Percentiles rank a stretch among this genome's conserved stretches.
Conservation (phyloP, 2,329 filamentous ascomycete genomes). For the Ilyonectria destructans region DNA sequence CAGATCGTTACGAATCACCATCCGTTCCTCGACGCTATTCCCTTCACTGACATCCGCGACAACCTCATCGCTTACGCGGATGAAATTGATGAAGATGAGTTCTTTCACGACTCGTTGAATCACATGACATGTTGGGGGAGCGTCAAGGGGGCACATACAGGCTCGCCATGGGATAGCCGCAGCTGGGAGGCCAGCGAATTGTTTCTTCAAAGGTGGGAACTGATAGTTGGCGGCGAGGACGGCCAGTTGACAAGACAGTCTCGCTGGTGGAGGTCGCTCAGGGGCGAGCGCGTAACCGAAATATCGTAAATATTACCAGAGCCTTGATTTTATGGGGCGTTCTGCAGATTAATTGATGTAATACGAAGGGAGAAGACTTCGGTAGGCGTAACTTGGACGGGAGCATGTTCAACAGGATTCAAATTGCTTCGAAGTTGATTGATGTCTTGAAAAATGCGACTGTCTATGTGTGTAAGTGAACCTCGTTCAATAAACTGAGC, state of each 20-base stretch:
- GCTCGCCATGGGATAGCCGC: constrained; percentile 50
- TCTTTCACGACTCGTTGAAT: constrained; percentile 51
- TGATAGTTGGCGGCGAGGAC: constrained; percentile 49
- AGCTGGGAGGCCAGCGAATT: constrained; percentile 51
- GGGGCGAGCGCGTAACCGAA: constrained; percentile 47
- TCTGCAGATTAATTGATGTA: background rate
- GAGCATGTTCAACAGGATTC: background rate
- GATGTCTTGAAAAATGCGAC: constrained; percentile 31
- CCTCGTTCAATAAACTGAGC: constrained; percentile 25
- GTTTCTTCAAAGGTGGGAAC: constrained; percentile 50
- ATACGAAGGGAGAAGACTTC: no score
- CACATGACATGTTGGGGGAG: constrained; percentile 51
- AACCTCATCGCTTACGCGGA: constrained; percentile 45
- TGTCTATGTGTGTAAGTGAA: constrained; percentile 40
- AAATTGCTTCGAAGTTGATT: constrained; percentile 16
- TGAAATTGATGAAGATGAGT: constrained; percentile 49
- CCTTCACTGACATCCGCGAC: constrained; percentile 48
- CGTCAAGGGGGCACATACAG: constrained; percentile 44
- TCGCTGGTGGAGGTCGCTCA: constrained; percentile 49
- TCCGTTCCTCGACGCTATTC: constrained; percentile 49
- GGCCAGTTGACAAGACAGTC: constrained; percentile 51
- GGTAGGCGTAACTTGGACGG: background rate
- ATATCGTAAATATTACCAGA: constrained; percentile 24
- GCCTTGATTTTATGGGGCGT: background rate
- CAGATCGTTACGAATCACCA: constrained; percentile 48